phyloP scores from a whole-genome alignment of 192 early-diverging fungal genomes.

The Chytriomyces sp. region DNA sequence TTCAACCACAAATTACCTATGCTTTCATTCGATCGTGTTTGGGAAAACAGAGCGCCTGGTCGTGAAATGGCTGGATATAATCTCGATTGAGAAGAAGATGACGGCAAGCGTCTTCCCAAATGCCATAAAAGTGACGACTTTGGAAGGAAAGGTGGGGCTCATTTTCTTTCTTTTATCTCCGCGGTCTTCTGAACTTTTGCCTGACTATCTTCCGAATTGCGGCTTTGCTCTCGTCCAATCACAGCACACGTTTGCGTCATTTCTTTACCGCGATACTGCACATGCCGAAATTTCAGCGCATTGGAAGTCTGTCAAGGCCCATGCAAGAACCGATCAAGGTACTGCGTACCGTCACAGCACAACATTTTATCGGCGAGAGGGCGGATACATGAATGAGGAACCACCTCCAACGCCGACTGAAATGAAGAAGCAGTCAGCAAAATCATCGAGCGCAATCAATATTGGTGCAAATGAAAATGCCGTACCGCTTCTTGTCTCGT shows the following conservation, averaged over 20 bases:
- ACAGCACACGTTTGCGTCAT: slow-evolving; percentile 84
- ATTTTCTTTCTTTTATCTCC: neutral
- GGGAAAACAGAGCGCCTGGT: slow-evolving; percentile 80
- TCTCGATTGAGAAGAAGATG: slow-evolving; percentile 82
- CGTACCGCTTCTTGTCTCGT: too few relatives aligned
- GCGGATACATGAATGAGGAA: too few relatives aligned
- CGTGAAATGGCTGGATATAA: slow-evolving; percentile 77
- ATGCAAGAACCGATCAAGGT: neutral
- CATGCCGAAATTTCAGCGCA: slow-evolving; percentile 46
- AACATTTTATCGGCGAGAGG: too few relatives aligned
- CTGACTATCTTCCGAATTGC: neutral
- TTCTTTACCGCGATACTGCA: slow-evolving; percentile 77
- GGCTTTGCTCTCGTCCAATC: neutral
- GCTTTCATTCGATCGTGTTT: slow-evolving; percentile 90
- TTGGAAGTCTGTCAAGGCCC: slow-evolving; percentile 45
- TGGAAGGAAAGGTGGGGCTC: slow-evolving; percentile 56
- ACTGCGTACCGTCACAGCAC: too few relatives aligned
- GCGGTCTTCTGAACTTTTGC: neutral
- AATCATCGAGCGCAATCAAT: neutral
- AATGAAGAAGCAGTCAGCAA: too few relatives aligned
- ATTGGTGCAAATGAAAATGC: too few relatives aligned
- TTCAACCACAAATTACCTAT: slow-evolving; percentile 77
- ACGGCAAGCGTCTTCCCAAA: slow-evolving; percentile 88
- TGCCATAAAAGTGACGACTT: slow-evolving; percentile 83
- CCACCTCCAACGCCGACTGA: too few relatives aligned